Conservation (phyloP, 2,329 filamentous ascomycete species). For the Fusarium agapanthi region DNA sequence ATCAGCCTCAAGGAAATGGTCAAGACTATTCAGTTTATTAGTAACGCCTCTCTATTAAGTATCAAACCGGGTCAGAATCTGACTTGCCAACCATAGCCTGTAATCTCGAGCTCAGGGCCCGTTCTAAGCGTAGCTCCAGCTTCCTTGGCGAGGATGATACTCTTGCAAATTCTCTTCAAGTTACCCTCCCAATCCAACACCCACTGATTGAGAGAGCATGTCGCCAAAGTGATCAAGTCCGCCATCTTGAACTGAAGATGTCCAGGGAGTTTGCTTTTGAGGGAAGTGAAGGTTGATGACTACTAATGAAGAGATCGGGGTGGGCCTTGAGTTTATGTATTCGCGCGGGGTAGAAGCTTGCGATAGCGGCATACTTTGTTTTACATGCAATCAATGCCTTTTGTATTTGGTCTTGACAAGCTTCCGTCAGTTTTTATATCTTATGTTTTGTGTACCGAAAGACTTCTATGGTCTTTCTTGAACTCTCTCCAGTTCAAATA, state of each 20-base stretch:
- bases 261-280: neutral
- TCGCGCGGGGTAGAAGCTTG: constrained; percentile 26
- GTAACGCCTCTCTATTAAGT: neutral
- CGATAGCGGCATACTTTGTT: constrained; percentile 17
- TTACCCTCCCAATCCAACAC: constrained; percentile 61
- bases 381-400: neutral
- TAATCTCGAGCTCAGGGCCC: constrained; percentile 62
- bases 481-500: neutral
- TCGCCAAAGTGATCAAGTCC: constrained; percentile 42
- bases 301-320: neutral
- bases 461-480: neutral
- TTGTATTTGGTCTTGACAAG: neutral
- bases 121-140: constrained; percentile 69
- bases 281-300: neutral
- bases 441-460: neutral
- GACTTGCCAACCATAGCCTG: constrained; percentile 41
- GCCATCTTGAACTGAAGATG: constrained; percentile 21
- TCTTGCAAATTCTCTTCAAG: constrained; percentile 68
- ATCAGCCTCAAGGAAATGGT: constrained; percentile 68
- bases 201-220: constrained; percentile 50
- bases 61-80: too few species aligned
- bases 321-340: constrained; percentile 20
- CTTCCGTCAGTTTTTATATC: neutral
- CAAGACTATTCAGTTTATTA: constrained; percentile 55
- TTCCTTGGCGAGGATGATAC: constrained; percentile 67